Evolutionary conservation across 2,329 filamentous ascomycete species (phyloP).

Genomic region (Xylariaceae sp.): DNA sequence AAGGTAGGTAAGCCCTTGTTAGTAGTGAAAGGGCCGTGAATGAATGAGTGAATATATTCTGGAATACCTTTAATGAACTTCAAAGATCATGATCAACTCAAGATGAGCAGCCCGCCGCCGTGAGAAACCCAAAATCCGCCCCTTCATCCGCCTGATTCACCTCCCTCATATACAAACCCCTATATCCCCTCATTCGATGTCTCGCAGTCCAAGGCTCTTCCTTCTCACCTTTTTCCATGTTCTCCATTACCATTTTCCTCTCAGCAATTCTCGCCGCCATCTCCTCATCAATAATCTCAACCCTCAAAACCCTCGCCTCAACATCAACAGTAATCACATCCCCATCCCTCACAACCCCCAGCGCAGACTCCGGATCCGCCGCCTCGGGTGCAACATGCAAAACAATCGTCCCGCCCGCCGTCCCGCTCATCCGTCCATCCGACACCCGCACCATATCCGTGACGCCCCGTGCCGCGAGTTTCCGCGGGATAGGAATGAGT

Average conservation of each 20-base stretch:
- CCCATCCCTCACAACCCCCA: constrained; percentile 70
- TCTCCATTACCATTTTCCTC: constrained; percentile 47
- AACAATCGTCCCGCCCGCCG: constrained; percentile 83
- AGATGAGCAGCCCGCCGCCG: constrained; percentile 34
- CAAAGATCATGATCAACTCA: background rate
- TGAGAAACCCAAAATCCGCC: constrained; percentile 59
- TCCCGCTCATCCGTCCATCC: constrained; percentile 82
- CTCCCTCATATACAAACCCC: constrained; percentile 52
- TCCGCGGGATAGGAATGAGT: constrained; percentile 61
- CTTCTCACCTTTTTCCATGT: constrained; percentile 58
- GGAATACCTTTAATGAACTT: too few relatives aligned
- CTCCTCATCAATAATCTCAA: constrained; percentile 65
- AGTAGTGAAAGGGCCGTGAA: constrained; percentile 17
- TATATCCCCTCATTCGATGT: constrained; percentile 47
- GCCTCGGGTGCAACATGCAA: constrained; percentile 85
- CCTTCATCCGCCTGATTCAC: constrained; percentile 57
- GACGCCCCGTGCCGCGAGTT: constrained; percentile 68
- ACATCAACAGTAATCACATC: constrained; percentile 77
- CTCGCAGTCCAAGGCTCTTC: constrained; percentile 42
- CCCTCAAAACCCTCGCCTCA: constrained; percentile 53
- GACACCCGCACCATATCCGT: constrained; percentile 79
- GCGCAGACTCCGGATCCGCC: constrained; percentile 66
- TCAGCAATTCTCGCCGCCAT: constrained; percentile 54
- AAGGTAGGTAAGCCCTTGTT: constrained; percentile 36
- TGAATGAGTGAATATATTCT: too few relatives aligned